Conservation (phyloP, 2,329 filamentous ascomycete genomes). For the Pseudopyrenochaeta lycopersici region DNA sequence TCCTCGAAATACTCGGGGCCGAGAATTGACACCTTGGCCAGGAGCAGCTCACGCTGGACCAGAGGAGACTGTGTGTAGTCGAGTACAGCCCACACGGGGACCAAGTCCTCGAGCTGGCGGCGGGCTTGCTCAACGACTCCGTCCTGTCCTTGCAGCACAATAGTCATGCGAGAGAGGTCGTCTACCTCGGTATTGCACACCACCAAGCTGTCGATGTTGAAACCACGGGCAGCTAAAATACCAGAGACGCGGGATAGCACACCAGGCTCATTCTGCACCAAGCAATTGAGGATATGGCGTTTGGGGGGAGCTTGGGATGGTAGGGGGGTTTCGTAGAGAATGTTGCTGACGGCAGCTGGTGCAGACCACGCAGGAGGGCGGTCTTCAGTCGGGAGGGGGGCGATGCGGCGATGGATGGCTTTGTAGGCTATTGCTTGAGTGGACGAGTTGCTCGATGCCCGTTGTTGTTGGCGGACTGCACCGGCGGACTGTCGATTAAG, state of each 20-base stretch:
- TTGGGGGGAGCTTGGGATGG: conserved; percentile 86
- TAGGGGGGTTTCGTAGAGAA: conserved; percentile 96
- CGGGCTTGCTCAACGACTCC: conserved; percentile 97
- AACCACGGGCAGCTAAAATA: conserved; percentile 92
- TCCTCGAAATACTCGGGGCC: conserved; percentile 99
- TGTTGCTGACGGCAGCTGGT: conserved; percentile 94
- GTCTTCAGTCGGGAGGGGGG: conserved; percentile 80
- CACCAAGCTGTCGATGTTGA: conserved; percentile 98
- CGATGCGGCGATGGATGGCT: conserved; percentile 88
- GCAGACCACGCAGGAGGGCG: conserved; percentile 84
- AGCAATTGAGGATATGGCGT: conserved; percentile 95
- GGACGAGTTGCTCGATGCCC: conserved; percentile 66
- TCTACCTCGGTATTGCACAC: conserved; percentile 98
- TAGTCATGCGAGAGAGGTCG: conserved; percentile 97
- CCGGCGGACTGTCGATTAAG: conserved; percentile 38
- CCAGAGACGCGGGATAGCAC: conserved; percentile 96
- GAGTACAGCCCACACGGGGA: conserved; percentile 97
- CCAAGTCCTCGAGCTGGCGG: conserved; percentile 92
- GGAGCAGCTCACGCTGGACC: conserved; percentile 92
- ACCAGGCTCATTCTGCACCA: conserved; percentile 98
- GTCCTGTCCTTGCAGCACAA: conserved; percentile 94
- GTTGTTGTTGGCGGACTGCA: conserved; percentile 39
- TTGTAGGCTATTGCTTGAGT: conserved; percentile 98
- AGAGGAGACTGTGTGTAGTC: conserved; percentile 94
- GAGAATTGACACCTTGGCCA: conserved; percentile 96